Conservation (phyloP, 2,329 filamentous ascomycete genomes). For the Orbilia javanica region DNA sequence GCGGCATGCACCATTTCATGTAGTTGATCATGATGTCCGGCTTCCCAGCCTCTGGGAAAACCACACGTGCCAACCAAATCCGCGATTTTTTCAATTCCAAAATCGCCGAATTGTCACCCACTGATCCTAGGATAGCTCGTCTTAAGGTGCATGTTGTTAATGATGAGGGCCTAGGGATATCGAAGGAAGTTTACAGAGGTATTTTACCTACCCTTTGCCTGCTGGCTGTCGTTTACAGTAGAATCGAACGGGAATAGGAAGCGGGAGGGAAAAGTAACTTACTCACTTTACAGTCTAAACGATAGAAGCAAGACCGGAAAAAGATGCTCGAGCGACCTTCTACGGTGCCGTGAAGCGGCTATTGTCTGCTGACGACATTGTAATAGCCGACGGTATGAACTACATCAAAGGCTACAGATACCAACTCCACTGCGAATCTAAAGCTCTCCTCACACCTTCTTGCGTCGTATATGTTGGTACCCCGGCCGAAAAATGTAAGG, state of each 20-base stretch:
- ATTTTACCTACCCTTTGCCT: neutral
- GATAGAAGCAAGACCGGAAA: conserved; percentile 70
- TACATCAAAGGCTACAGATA: conserved; percentile 94
- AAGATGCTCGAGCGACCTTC: conserved; percentile 81
- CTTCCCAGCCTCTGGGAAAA: conserved; percentile 77
- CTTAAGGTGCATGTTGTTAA: conserved; percentile 60
- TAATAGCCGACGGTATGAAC: conserved; percentile 83
- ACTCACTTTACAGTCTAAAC: conserved; percentile 47
- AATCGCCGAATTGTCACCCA: conserved; percentile 66
- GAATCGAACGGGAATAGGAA: neutral
- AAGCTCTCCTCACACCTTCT: conserved; percentile 80
- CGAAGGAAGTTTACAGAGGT: conserved; percentile 59
- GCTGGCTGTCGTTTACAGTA: neutral
- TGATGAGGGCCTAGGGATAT: conserved; percentile 59
- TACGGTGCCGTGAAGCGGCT: conserved; percentile 83
- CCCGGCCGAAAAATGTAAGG: conserved; percentile 67
- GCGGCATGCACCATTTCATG: neutral
- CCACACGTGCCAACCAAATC: conserved; percentile 76
- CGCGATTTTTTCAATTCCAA: conserved; percentile 74
- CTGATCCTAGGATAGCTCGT: conserved; percentile 46
- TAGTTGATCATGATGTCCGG: conserved; percentile 77
- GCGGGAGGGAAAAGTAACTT: conserved; percentile 23
- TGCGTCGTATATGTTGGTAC: conserved; percentile 74
- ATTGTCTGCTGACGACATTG: conserved; percentile 78
- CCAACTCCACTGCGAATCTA: conserved; percentile 86